A percentile compares a stretch with the other conserved stretches of the same genome.
Evolutionary conservation across 2,329 filamentous ascomycete species (phyloP).

Genomic region (Fusarium succisae): DNA sequence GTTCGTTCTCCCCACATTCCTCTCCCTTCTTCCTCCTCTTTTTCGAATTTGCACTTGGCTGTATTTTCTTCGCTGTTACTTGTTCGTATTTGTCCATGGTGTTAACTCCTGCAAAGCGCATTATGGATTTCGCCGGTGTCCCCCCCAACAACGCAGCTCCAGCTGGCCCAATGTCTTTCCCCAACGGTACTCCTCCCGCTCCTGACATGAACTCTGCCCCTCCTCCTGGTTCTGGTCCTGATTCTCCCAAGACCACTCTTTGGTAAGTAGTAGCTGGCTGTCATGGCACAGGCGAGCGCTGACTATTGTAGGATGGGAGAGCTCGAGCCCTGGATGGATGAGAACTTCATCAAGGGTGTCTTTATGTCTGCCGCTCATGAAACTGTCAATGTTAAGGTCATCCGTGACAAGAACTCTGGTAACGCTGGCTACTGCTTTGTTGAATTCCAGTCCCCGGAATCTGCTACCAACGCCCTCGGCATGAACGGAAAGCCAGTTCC

Average conservation of each 20-base stretch:
- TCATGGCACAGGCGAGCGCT: background rate
- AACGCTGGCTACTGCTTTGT: slow-evolving; percentile 99
- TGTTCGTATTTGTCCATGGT: background rate
- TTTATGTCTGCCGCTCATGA: slow-evolving; percentile 91
- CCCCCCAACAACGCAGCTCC: slow-evolving; percentile 47
- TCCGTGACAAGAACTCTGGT: slow-evolving; percentile 97
- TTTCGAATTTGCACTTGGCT: background rate
- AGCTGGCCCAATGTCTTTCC: slow-evolving; percentile 49
- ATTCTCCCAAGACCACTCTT: slow-evolving; percentile 66
- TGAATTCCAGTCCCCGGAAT: slow-evolving; percentile 84
- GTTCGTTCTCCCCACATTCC: slow-evolving; percentile 9
- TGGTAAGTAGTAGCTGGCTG: slow-evolving; percentile 54
- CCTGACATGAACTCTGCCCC: slow-evolving; percentile 50
- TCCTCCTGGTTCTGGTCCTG: slow-evolving; percentile 49
- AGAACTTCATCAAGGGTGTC: slow-evolving; percentile 96
- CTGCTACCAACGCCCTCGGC: slow-evolving; percentile 88
- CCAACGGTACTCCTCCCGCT: slow-evolving; percentile 53
- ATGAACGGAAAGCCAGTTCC: slow-evolving; percentile 91
- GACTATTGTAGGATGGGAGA: slow-evolving; percentile 86
- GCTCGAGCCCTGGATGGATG: slow-evolving; percentile 98
- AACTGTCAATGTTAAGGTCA: slow-evolving; percentile 98
- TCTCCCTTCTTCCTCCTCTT: background rate
- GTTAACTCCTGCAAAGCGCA: slow-evolving; percentile 36
- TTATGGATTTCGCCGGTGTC: slow-evolving; percentile 47
- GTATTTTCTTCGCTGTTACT: background rate